Evolutionary conservation across 2,329 filamentous ascomycete genomes (phyloP), one percentile per base, ranked within the genome.

Genomic region (Epichloe aotearoae): DNA sequence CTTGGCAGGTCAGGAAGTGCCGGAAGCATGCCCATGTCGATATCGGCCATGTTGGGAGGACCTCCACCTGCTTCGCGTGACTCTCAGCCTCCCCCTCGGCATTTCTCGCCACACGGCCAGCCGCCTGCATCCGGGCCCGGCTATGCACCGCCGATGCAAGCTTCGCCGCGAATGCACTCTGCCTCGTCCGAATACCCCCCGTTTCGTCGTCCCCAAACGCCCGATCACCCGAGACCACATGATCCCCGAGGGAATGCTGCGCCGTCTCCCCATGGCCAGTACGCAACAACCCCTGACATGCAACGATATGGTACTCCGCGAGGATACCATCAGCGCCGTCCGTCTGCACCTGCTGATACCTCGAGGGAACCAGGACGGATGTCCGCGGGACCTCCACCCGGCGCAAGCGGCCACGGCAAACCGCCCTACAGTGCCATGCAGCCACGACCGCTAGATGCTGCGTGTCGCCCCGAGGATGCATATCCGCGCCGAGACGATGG

Each of bases 171-270:
- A 40, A 74, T 80, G 69, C 74, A 73, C 52, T 72, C 73, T 26
- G 67, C 74, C 2, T 70, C 74, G 0, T 66, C 78, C 53, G 82
- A 86, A 17, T 84, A 84, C 54, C 70, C 69, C 69, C 73, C 76
- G 5, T 84, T 77, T 62, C 75, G 83, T 54, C 74, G 84, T 53
- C 84, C 84, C 2, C 81, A 86, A 52, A 88, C 84, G 0, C 85
- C 85, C n/a, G 84, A 88, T 43, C 80, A 82, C 54, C 71, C 75
- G 45, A 74, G 78, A 58, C 69, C 70, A 50, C 79, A 80, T 67
- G 72, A 72, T 54, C 68, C 66, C 39, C 68, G 75, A 59, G 69
- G 67, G 23, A 66, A 67, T 54, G 61, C 68, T 3, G 71, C 69
- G 15, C 71, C 69, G 4, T 78, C 77, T 14, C 75, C 75, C 5